Evolutionary conservation across 345 rosid genomes (phyloP).

Genomic region (Sisymbrium irio): DNA sequence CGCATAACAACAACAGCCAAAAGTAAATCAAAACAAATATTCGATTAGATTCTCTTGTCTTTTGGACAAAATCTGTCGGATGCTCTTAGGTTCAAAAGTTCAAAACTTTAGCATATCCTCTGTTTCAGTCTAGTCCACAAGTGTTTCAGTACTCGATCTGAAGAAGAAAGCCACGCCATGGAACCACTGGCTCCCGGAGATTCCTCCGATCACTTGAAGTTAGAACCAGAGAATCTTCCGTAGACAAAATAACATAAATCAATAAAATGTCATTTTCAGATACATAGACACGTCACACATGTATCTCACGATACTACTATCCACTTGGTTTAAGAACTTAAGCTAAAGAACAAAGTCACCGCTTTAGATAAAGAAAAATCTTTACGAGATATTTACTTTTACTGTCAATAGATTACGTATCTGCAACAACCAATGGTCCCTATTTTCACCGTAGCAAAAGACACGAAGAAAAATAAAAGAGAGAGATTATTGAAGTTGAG

Average conservation of each 20-base stretch:
- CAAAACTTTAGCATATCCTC: slow-evolving; percentile 9
- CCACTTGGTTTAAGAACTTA: slow-evolving; percentile 6
- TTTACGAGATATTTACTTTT: neutral
- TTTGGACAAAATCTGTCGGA: slow-evolving; percentile 17
- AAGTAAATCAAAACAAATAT: neutral
- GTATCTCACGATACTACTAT: neutral
- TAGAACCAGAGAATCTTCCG: neutral
- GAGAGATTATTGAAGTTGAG: neutral
- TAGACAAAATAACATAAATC: neutral
- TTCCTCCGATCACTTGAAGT: neutral
- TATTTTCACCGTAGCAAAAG: neutral
- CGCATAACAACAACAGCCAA: neutral
- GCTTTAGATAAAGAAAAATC: neutral
- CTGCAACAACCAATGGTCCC: neutral
- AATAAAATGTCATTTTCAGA: neutral
- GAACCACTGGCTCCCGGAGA: neutral
- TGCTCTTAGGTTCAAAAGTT: neutral
- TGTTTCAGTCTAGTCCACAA: neutral
- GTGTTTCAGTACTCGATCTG: neutral
- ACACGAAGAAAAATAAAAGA: neutral
- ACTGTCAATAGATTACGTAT: slow-evolving; percentile 15
- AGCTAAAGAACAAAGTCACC: slow-evolving; percentile 1
- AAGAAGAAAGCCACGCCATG: neutral
- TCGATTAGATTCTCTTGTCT: neutral
- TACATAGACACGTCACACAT: neutral